Evolutionary conservation across 257 asterid species (phyloP), one percentile per base, ranked within the genome.

Genomic region (Solanum etuberosum): DNA sequence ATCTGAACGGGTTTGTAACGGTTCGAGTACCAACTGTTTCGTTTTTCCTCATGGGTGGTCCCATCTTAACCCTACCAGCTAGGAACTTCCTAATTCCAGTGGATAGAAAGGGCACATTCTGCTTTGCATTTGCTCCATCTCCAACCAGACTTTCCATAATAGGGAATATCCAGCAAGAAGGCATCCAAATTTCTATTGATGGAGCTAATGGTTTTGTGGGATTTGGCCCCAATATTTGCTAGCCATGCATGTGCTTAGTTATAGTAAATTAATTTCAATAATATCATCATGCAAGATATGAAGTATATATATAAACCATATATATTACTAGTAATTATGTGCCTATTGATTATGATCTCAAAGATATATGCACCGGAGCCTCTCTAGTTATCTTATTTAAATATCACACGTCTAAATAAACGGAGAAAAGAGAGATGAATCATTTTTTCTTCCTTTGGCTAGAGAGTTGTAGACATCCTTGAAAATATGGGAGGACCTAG

Each of bases 111-210:
- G 99, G 99, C 25, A 96, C 98, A 0, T 96, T 96, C 86, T 96
- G 99, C 82, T 95, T 96, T 87, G 99, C 99, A 1, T 96, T 96
- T 73, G 98, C 99, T 3, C 97, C 98, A 7, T 94, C 99, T 14
- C 92, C 98, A 2, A 90, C 93, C 10, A 94, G 88, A 43, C 95
- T 95, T 84, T 93, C 99, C 57, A 96, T 96, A 90, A 94, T 96
- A 38, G 99, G 98, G 27, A 96, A 96, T 90, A 93, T 96, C 86
- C 99, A 96, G 83, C 98, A 96, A 90, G 98, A 96, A 89, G 99
- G 99, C 73, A 96, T 96, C 57, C 98, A 96, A 88, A 93, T 95
- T 61, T 91, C 99, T 13, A 90, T 95, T 84, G 98, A 96, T 88
- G 96, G 93, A 23, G 89, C 97, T 35, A 93, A 88, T 90, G 99